Percentiles rank a stretch among this genome's conserved stretches.
These are phyloP conservation scores for Penicillium olsonii DNA, from an alignment of 2,329 filamentous ascomycete genomes.

Conservation along the genomic window DNA sequence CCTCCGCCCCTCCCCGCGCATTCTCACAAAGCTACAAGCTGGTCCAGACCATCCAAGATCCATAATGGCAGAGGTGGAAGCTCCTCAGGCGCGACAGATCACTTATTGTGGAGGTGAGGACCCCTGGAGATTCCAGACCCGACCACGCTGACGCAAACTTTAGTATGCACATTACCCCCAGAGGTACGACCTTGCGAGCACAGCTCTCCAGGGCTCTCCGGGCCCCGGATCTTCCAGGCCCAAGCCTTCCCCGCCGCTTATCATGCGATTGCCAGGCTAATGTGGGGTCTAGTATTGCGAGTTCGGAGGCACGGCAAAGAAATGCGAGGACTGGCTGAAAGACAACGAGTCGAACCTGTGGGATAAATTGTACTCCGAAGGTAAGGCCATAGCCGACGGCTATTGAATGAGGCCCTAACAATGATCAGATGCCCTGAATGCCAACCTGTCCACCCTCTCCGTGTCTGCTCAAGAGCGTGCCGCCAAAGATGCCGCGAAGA, in stretches of 20 bases:
- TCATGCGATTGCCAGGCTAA: not conserved
- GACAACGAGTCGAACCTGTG: slow-evolving; percentile 74
- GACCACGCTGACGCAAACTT: slow-evolving; percentile 10
- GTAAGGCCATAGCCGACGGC: slow-evolving; percentile 48
- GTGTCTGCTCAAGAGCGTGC: slow-evolving; percentile 92
- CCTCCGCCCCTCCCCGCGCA: slow-evolving; percentile 14
- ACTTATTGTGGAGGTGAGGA: slow-evolving; percentile 63
- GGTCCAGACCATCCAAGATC: slow-evolving; percentile 3
- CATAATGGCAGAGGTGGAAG: slow-evolving; percentile 23
- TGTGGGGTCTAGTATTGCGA: slow-evolving; percentile 79
- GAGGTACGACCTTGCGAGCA: slow-evolving; percentile 55
- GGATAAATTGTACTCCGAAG: slow-evolving; percentile 78
- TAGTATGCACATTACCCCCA: slow-evolving; percentile 66
- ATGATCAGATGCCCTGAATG: slow-evolving; percentile 70
- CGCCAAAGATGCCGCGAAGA: slow-evolving; percentile 94
- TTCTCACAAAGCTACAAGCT: not conserved
- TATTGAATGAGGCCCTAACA: not conserved
- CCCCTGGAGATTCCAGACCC: not conserved
- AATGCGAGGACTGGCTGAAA: slow-evolving; percentile 95
- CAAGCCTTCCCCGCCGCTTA: slow-evolving; percentile 2
- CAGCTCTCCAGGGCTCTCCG: not conserved
- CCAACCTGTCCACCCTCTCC: slow-evolving; percentile 81
- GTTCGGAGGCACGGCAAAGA: slow-evolving; percentile 93
- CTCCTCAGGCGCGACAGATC: slow-evolving; percentile 54
- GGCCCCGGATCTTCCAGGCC: not conserved